Evolutionary conservation across 2,329 filamentous ascomycete species (phyloP).

Genomic region (Ophiocordyceps sinensis): DNA sequence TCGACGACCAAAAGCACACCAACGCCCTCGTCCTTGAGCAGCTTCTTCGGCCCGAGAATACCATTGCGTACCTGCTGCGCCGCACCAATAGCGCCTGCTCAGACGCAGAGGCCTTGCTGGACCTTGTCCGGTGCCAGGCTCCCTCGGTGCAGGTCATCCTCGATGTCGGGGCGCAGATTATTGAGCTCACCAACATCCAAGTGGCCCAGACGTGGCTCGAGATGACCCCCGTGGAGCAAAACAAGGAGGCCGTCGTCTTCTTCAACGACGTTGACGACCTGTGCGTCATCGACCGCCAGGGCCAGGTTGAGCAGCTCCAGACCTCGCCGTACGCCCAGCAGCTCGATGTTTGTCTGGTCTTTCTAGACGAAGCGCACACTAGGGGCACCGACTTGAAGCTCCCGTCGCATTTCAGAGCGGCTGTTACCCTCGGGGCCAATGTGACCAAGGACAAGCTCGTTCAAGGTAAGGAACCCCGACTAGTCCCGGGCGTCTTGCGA

Average conservation of each 20-base stretch:
- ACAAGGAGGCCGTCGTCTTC: constrained; percentile 30
- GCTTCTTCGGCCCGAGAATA: constrained; percentile 37
- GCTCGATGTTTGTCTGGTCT: constrained; percentile 46
- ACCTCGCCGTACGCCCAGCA: constrained; percentile 43
- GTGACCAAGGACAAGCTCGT: constrained; percentile 54
- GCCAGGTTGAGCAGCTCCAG: constrained; percentile 30
- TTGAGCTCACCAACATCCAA: constrained; percentile 43
- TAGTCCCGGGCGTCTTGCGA: neutral
- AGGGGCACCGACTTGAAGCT: constrained; percentile 53
- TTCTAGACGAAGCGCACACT: constrained; percentile 56
- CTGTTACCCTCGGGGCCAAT: constrained; percentile 48
- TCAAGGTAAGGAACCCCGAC: constrained; percentile 35
- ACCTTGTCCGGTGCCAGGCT: constrained; percentile 17
- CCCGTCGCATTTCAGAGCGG: constrained; percentile 41
- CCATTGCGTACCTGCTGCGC: neutral
- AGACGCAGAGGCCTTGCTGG: constrained; percentile 21
- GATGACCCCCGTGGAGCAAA: neutral
- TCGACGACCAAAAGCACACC: constrained; percentile 39
- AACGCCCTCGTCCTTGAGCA: constrained; percentile 49
- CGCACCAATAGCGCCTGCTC: neutral
- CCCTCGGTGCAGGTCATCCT: constrained; percentile 35
- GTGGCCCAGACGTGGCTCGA: constrained; percentile 40
- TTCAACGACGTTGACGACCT: constrained; percentile 40
- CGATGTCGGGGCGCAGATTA: constrained; percentile 55
- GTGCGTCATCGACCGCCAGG: constrained; percentile 33